phyloP scores from a whole-genome alignment of 345 rosid species.

The Lepidium aucheri region DNA sequence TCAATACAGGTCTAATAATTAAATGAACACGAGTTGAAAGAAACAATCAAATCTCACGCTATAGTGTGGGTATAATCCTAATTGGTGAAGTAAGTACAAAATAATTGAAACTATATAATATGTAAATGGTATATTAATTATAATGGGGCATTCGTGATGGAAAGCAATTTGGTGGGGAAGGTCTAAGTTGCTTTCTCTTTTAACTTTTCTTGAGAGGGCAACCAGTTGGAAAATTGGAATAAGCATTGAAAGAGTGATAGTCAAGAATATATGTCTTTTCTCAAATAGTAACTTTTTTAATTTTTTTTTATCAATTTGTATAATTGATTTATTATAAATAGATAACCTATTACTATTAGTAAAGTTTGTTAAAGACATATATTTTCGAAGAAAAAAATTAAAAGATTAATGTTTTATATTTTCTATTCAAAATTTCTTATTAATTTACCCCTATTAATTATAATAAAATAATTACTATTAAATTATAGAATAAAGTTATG shows the following conservation, averaged over 20 bases:
- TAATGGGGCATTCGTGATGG: constrained; percentile 10
- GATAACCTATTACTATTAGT: not conserved
- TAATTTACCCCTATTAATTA: no score
- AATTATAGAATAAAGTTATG: no score
- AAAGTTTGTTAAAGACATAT: no score
- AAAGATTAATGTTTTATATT: no score
- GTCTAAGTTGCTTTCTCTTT: constrained; percentile 20
- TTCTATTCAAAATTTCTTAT: no score
- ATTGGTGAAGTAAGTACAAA: not conserved
- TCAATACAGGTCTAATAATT: no score
- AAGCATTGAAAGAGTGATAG: not conserved
- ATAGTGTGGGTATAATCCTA: no score
- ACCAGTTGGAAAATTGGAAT: constrained; percentile 13
- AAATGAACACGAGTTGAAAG: no score
- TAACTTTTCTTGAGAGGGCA: constrained; percentile 9
- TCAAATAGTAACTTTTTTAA: not conserved
- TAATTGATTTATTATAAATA: not conserved
- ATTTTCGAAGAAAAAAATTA: no score
- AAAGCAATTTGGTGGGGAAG: constrained; percentile 25
- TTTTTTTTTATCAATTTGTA: not conserved
- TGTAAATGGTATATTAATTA: not conserved
- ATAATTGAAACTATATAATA: not conserved
- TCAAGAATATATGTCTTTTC: not conserved
- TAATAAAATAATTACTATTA: no score
- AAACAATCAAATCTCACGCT: no score